These are phyloP conservation scores for Aspergillus unguis DNA, from an alignment of 2,329 filamentous ascomycete genomes.

Conservation along the genomic window DNA sequence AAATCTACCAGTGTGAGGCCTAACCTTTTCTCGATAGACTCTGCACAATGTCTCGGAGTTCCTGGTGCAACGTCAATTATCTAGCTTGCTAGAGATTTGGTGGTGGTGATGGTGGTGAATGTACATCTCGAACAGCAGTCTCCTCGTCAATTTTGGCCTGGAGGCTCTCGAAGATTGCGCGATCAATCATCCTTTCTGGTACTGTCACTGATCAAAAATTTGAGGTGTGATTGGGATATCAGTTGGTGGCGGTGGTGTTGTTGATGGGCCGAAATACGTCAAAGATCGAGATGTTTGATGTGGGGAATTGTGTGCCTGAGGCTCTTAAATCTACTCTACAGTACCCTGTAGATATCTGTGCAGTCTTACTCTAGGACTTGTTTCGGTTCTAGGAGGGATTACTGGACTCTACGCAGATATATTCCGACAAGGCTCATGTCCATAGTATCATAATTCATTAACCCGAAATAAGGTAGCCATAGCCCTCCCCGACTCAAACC, in stretches of 20 bases:
- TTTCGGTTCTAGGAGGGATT: too few relatives aligned
- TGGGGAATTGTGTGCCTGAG: slow-evolving; percentile 7
- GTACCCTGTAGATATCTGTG: neutral
- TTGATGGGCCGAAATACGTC: slow-evolving; percentile 15
- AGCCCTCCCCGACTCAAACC: too few relatives aligned
- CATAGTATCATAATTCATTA: slow-evolving; percentile 14
- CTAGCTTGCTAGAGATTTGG: slow-evolving; percentile 6
- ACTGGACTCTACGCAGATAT: neutral
- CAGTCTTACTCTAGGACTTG: too few relatives aligned
- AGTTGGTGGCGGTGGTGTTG: slow-evolving; percentile 4
- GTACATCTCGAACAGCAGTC: slow-evolving; percentile 69
- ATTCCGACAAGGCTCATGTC: neutral
- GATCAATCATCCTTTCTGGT: slow-evolving; percentile 64
- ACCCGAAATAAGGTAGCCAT: neutral
- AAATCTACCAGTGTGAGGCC: neutral
- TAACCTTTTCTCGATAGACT: slow-evolving; percentile 72
- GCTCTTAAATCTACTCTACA: neutral
- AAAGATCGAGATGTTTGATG: slow-evolving; percentile 17
- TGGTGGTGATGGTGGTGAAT: slow-evolving; percentile 13
- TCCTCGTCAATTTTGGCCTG: slow-evolving; percentile 91
- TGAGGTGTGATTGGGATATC: slow-evolving; percentile 2
- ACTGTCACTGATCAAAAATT: slow-evolving; percentile 15
- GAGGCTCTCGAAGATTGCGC: slow-evolving; percentile 79
- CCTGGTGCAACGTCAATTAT: slow-evolving; percentile 42
- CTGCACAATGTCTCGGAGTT: slow-evolving; percentile 76